phyloP scores from a whole-genome alignment of 2,329 filamentous ascomycete species.

The Coniochaeta sp. region DNA sequence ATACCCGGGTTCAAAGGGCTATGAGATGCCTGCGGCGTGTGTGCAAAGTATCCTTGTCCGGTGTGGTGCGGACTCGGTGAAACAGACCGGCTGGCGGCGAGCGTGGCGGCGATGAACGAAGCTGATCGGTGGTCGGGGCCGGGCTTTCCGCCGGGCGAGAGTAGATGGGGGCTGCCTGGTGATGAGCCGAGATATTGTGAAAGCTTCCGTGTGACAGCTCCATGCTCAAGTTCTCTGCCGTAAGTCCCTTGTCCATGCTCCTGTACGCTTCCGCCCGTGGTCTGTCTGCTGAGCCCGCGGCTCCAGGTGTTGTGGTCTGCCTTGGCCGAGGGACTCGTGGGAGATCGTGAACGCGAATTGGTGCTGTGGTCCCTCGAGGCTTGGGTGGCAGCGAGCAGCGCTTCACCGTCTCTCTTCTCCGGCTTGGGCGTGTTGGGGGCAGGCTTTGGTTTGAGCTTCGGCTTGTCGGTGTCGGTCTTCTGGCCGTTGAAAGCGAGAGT shows the following conservation, averaged over 20 bases:
- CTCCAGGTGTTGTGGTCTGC: slow-evolving; percentile 2
- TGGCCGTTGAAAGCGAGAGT: slow-evolving; percentile 40
- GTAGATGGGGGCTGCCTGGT: slow-evolving; percentile 5
- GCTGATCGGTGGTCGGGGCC: slow-evolving; percentile 33
- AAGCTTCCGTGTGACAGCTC: slow-evolving; percentile 15
- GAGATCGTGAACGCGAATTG: slow-evolving; percentile 12
- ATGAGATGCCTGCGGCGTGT: slow-evolving; percentile 9
- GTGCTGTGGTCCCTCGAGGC: slow-evolving; percentile 23
- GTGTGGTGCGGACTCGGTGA: slow-evolving; percentile 32
- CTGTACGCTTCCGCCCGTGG: slow-evolving; percentile 24
- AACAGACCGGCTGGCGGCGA: slow-evolving; percentile 54
- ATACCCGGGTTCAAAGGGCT: slow-evolving; percentile 11
- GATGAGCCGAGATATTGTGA: slow-evolving; percentile 14
- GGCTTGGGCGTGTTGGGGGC: slow-evolving; percentile 3
- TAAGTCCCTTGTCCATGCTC: slow-evolving; percentile 10
- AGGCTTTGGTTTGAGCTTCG: slow-evolving; percentile 7
- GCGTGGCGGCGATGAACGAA: slow-evolving; percentile 53
- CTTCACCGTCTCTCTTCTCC: slow-evolving; percentile 24
- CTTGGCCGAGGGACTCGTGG: slow-evolving; percentile 3
- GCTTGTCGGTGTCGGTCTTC: slow-evolving; percentile 8
- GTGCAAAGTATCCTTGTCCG: slow-evolving; percentile 6
- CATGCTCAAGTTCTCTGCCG: slow-evolving; percentile 11
- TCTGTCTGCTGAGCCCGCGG: slow-evolving; percentile 24
- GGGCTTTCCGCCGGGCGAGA: slow-evolving; percentile 8
- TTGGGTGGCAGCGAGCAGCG: slow-evolving; percentile 36